phyloP scores from a whole-genome alignment of 106 monocot species.

The Platanthera guangdongensis region DNA sequence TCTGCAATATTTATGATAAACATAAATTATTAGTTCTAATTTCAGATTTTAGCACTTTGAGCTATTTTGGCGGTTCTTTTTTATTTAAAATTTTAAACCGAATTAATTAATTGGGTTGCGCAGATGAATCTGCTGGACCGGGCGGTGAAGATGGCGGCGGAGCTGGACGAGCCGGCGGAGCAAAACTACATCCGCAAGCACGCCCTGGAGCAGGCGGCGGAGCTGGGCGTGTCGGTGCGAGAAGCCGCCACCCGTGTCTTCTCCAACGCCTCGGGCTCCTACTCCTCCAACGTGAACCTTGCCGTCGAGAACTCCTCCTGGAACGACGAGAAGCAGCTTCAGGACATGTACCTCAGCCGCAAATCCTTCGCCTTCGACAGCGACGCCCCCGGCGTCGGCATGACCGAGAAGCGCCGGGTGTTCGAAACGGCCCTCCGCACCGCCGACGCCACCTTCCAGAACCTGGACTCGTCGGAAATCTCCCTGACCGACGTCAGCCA shows the following conservation, averaged over 20 bases:
- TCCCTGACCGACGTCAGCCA: slow-evolving; percentile 73
- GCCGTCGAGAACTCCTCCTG: slow-evolving; percentile 77
- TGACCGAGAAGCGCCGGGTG: slow-evolving; percentile 48
- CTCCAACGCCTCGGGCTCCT: slow-evolving; percentile 72
- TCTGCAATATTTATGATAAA: too few species aligned
- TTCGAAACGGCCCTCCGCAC: slow-evolving; percentile 67
- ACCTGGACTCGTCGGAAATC: slow-evolving; percentile 70
- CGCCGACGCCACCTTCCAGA: slow-evolving; percentile 74
- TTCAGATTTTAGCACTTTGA: too few species aligned
- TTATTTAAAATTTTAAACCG: too few species aligned
- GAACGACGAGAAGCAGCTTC: slow-evolving; percentile 76
- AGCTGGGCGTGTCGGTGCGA: slow-evolving; percentile 35
- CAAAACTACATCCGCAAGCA: slow-evolving; percentile 62
- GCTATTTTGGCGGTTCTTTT: too few species aligned
- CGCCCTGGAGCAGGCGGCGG: slow-evolving; percentile 46
- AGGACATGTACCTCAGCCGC: slow-evolving; percentile 77
- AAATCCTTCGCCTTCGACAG: slow-evolving; percentile 71
- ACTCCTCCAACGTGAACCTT: slow-evolving; percentile 69
- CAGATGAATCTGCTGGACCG: slow-evolving; percentile 79
- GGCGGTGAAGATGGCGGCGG: slow-evolving; percentile 69
- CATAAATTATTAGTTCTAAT: too few species aligned
- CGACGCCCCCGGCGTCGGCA: slow-evolving; percentile 55
- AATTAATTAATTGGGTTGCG: neutral
- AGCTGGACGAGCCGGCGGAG: slow-evolving; percentile 58
- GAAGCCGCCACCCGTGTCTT: slow-evolving; percentile 65